Evolutionary conservation across 176 grass and related monocot genomes (phyloP), one percentile per base, ranked within the genome.

Genomic region (Poa annua): DNA sequence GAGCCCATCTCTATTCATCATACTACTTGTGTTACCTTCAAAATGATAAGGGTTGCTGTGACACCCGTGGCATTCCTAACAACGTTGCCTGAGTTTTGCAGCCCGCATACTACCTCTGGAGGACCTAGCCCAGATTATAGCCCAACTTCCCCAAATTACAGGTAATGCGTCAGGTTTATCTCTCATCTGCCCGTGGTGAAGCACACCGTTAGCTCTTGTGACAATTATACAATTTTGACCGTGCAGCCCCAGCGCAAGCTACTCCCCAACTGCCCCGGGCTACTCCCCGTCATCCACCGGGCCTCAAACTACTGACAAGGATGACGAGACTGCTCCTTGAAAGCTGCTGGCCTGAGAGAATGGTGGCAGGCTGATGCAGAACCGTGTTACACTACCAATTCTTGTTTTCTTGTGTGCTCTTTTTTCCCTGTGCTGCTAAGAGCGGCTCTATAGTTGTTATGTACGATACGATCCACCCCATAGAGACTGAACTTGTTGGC

Each of bases 141-240:
- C 63, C 96, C 96, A 71, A 98, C 88, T 16, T 98, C 96, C 49
- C 92, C 96, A 38, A 88, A 95, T 62, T 98, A 92, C 89, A 98
- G 96, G 92, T 93, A 66, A 88, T 51, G 14, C 52, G 2, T 49
- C 7, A 47, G 12, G 51, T 76, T 11, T 25, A 39, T 67, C 32
- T 67, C 39, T 72, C 10, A 49, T 42, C 1, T 75, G 36, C 14
- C 17, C 45, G 1, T 21, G 6, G 13, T 81, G n/a, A 62, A 75
- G 29, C 7, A 5, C n/a, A 20, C 36, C 3, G 41, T 65, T 63
- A n/a, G 4, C 64, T 14, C 60, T 63, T 52, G 42, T 89, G 16
- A 83, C 75, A 55, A 65, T 59, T 57, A 54, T 57, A 54, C 1
- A 63, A 13, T 44, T 65, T 47, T 59, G 35, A 61, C 6, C 7